A percentile compares a stretch with the other conserved stretches of the same genome.
phyloP scores from a whole-genome alignment of 257 asterid genomes.

The Dorcoceras hygrometricum region DNA sequence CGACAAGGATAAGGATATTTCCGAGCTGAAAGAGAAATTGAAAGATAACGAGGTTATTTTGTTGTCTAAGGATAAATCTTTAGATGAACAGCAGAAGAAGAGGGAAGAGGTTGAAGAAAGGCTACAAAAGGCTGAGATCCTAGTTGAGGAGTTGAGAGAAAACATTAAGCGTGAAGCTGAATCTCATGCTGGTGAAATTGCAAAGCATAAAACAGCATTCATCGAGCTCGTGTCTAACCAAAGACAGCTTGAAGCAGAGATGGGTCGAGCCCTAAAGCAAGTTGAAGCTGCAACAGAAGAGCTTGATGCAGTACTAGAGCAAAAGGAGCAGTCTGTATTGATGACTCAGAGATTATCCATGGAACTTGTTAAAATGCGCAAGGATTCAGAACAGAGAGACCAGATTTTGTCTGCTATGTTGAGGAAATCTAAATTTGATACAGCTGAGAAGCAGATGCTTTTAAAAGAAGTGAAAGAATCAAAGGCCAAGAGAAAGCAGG shows the following conservation, averaged over 20 bases:
- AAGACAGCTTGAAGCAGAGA: constrained; percentile 87
- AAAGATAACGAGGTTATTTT: constrained; percentile 39
- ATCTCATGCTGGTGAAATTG: constrained; percentile 52
- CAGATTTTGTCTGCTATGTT: constrained; percentile 82
- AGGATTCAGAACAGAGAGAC: constrained; percentile 78
- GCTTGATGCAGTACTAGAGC: constrained; percentile 51
- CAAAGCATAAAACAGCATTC: constrained; percentile 66
- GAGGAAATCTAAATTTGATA: constrained; percentile 73
- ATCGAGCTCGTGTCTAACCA: constrained; percentile 87
- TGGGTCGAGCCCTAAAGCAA: constrained; percentile 77
- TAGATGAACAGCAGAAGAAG: constrained; percentile 46
- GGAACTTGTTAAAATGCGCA: constrained; percentile 61
- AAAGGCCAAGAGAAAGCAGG: constrained; percentile 55
- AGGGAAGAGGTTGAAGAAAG: constrained; percentile 52
- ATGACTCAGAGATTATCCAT: constrained; percentile 62
- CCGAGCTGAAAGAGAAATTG: constrained; percentile 51
- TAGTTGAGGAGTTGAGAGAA: constrained; percentile 47
- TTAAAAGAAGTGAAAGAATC: constrained; percentile 60
- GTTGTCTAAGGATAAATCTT: constrained; percentile 49
- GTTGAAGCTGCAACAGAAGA: constrained; percentile 71
- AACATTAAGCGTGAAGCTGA: constrained; percentile 46
- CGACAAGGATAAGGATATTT: constrained; percentile 39
- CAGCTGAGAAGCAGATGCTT: constrained; percentile 70
- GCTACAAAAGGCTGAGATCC: constrained; percentile 39
- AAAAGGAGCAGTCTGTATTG: constrained; percentile 64